These are phyloP conservation scores for Fusarium sp. DNA, from an alignment of 2,329 filamentous ascomycete species.

Conservation along the genomic window DNA sequence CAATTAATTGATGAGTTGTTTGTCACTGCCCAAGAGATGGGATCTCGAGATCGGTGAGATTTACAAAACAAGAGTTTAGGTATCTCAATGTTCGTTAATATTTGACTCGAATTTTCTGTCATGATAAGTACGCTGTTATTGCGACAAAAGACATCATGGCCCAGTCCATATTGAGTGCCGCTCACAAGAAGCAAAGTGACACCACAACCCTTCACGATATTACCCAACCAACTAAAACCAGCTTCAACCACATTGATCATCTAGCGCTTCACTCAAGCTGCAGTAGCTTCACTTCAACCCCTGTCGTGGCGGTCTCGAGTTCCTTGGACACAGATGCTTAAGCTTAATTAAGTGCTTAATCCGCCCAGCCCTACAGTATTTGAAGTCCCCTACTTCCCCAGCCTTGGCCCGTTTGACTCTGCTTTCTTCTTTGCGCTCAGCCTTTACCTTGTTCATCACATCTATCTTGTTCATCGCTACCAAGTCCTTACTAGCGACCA, in stretches of 20 bases:
- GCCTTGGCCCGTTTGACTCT: background rate
- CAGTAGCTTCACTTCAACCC: slow-evolving; percentile 9
- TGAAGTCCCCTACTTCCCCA: slow-evolving; percentile 11
- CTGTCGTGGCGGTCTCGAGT: slow-evolving; percentile 23
- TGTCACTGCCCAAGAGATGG: background rate
- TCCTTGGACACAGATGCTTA: slow-evolving; percentile 1
- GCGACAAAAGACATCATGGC: background rate
- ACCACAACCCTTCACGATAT: background rate
- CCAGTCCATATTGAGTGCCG: background rate
- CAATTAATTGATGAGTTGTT: slow-evolving; percentile 13
- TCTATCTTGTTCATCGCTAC: too few relatives aligned
- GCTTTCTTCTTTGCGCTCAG: background rate
- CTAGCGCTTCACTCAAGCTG: slow-evolving; percentile 6
- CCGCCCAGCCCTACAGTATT: slow-evolving; percentile 19
- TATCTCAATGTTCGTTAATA: too few relatives aligned
- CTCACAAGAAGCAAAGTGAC: background rate
- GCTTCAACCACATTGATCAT: background rate
- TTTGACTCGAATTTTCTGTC: too few relatives aligned
- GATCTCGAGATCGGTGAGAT: background rate
- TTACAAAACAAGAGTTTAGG: too few relatives aligned
- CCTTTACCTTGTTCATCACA: too few relatives aligned
- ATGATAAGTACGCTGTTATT: accelerated
- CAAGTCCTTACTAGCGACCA: background rate
- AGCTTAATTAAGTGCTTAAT: slow-evolving; percentile 23
- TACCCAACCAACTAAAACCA: slow-evolving; percentile 6